These are phyloP conservation scores for Sphenostylis stenocarpa DNA, from an alignment of 306 rosid genomes.

Conservation along the genomic window DNA sequence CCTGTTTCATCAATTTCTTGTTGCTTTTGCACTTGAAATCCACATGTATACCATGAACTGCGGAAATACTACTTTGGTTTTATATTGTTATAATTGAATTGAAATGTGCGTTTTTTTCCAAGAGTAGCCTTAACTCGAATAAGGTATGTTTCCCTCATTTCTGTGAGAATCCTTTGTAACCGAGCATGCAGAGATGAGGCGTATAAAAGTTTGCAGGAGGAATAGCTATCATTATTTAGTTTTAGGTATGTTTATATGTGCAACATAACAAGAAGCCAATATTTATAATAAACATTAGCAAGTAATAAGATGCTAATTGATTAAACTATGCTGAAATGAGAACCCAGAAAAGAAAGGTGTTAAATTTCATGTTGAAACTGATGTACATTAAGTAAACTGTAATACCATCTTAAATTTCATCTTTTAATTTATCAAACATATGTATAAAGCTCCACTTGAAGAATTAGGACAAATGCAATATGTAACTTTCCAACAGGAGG, in stretches of 20 bases:
- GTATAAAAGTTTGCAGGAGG: too few species aligned
- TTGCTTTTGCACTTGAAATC: not conserved
- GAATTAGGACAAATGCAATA: not conserved
- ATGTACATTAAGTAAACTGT: not conserved
- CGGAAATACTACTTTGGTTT: not conserved
- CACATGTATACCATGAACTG: not conserved
- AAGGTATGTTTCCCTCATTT: not conserved
- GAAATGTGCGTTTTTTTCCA: not conserved
- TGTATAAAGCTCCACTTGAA: too few species aligned
- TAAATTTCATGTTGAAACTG: not conserved
- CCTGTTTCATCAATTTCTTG: not conserved
- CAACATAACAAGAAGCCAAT: too few species aligned
- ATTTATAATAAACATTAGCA: not conserved
- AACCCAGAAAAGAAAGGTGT: not conserved
- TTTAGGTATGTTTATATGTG: too few species aligned
- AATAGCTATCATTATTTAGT: too few species aligned
- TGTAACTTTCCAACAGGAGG: not conserved
- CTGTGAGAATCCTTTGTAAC: too few species aligned
- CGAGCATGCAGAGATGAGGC: too few species aligned
- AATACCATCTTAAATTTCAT: too few species aligned
- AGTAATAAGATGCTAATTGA: not conserved
- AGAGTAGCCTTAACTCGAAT: not conserved
- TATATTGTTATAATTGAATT: not conserved
- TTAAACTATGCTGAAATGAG: not conserved
- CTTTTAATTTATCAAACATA: too few species aligned